phyloP scores from a whole-genome alignment of 768 basidiomycete species.

The Agaricus blazei region DNA sequence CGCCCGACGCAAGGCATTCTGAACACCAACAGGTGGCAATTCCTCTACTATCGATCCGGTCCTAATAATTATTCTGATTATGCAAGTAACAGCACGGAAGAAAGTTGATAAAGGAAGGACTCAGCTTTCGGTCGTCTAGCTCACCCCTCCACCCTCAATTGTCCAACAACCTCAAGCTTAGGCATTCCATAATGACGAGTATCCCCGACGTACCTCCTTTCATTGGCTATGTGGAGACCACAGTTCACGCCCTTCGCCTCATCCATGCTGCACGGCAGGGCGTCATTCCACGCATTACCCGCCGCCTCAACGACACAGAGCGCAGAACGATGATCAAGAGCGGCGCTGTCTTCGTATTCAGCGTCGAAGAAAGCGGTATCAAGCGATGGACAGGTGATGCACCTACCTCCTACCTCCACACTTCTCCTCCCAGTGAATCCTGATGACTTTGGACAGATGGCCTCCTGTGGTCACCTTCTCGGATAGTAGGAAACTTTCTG shows the following conservation, averaged over 20 bases:
- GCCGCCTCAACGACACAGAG: constrained; percentile 80
- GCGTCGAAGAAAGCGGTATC: constrained; percentile 84
- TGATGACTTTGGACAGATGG: constrained; percentile 34
- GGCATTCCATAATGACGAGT: constrained; percentile 39
- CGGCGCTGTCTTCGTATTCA: constrained; percentile 81
- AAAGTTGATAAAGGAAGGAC: constrained; percentile 36
- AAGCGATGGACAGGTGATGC: constrained; percentile 75
- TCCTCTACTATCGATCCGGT: constrained; percentile 27
- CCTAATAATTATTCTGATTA: constrained; percentile 25
- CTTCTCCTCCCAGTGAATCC: constrained; percentile 13
- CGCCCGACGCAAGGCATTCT: constrained; percentile 29
- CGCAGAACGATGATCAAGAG: constrained; percentile 58
- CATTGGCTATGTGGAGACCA: constrained; percentile 77
- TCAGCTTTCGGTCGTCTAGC: constrained; percentile 32
- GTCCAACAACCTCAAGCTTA: constrained; percentile 57
- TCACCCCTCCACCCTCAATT: constrained; percentile 38
- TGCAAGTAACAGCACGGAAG: constrained; percentile 29
- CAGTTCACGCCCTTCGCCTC: constrained; percentile 74
- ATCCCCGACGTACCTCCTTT: constrained; percentile 62
- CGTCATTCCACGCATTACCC: constrained; percentile 76
- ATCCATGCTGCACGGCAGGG: constrained; percentile 81
- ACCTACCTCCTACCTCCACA: neutral
- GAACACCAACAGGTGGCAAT: constrained; percentile 9
- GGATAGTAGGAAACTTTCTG: constrained; percentile 82
- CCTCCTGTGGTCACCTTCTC: constrained; percentile 76